Evolutionary conservation across 1,139 yeast species (phyloP).

Genomic region (Starmera stellimalicola): DNA sequence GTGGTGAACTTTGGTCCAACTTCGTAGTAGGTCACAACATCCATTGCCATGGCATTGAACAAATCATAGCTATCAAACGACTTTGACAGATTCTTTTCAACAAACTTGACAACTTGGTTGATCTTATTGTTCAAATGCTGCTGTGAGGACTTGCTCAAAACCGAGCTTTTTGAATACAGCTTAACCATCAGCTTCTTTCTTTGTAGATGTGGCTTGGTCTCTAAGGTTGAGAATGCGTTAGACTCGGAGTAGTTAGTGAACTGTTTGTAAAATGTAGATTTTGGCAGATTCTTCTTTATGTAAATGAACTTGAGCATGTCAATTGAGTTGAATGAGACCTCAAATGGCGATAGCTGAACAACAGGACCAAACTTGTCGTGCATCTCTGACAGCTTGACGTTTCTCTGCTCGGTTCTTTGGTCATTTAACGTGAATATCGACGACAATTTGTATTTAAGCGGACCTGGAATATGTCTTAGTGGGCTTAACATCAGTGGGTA

Average conservation of each 20-base stretch:
- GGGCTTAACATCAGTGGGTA: constrained; percentile 44
- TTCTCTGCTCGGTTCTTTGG: constrained; percentile 47
- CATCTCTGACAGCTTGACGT: constrained; percentile 36
- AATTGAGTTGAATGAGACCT: constrained; percentile 49
- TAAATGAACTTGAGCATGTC: constrained; percentile 48
- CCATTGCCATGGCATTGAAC: constrained; percentile 67
- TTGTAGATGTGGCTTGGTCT: constrained; percentile 37
- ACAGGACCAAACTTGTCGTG: constrained; percentile 53
- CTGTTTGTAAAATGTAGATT: constrained; percentile 50
- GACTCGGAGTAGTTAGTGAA: constrained; percentile 49
- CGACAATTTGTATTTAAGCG: constrained; percentile 40
- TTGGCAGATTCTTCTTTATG: constrained; percentile 45
- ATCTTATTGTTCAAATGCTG: constrained; percentile 20
- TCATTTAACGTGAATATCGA: constrained; percentile 38
- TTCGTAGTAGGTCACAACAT: constrained; percentile 53
- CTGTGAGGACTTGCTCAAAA: constrained; percentile 12
- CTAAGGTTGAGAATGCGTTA: constrained; percentile 51
- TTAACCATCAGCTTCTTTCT: constrained; percentile 39
- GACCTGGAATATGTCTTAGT: constrained; percentile 51
- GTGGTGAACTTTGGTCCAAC: constrained; percentile 39
- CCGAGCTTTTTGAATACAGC: constrained; percentile 38
- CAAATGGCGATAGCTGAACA: constrained; percentile 53
- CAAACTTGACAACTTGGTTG: constrained; percentile 19
- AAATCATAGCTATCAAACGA: constrained; percentile 48
- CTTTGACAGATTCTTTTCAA: constrained; percentile 7